Conservation (phyloP, 768 basidiomycete genomes). For the Lentinula guzmanii region DNA sequence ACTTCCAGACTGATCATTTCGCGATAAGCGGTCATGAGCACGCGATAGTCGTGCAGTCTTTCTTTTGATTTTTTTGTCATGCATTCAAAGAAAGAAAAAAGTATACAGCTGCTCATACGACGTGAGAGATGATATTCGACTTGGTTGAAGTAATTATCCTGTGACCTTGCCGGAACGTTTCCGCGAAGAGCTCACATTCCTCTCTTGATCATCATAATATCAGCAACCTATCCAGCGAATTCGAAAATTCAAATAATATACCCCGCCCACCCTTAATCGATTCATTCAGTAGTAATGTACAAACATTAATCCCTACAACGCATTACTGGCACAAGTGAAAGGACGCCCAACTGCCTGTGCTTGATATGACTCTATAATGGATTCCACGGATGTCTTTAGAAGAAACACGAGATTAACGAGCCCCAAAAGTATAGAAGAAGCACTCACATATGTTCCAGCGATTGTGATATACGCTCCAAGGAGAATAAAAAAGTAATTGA, state of each 20-base stretch:
- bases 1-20: neutral
- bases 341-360: conserved; percentile 21
- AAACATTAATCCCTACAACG: conserved; percentile 10
- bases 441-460: conserved; percentile 33
- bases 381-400: conserved; percentile 26
- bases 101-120: neutral
- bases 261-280: no score
- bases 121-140: neutral
- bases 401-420: neutral
- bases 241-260: no score
- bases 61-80: neutral
- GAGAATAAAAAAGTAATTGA: conserved; percentile 31
- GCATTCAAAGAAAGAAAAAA: neutral
- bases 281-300: neutral
- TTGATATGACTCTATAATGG: conserved; percentile 26
- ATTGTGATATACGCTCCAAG: conserved; percentile 30
- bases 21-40: neutral
- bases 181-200: no score
- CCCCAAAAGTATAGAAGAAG: neutral
- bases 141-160: neutral
- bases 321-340: conserved; percentile 30
- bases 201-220: no score
- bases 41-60: neutral
- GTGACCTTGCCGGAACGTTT: neutral
- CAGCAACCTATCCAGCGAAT: no score